phyloP scores from a whole-genome alignment of 2,329 filamentous ascomycete genomes.

The Neofusicoccum cordaticola region DNA sequence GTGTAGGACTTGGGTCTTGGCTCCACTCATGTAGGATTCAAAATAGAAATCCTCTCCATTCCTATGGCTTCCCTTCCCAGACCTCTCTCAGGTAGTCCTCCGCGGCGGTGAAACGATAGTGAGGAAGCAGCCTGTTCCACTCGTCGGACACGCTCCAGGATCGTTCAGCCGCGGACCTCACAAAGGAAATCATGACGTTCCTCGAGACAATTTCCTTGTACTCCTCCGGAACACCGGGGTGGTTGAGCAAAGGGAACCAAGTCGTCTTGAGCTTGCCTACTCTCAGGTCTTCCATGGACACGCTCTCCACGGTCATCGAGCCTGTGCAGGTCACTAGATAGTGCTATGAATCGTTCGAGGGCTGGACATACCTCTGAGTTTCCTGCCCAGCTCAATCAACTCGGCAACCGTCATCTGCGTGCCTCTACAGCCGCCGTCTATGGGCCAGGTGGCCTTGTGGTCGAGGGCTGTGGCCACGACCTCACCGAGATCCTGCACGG shows the following conservation, averaged over 20 bases:
- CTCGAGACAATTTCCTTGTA: slow-evolving; percentile 34
- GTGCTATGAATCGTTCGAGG: too few species aligned
- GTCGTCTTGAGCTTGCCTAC: slow-evolving; percentile 39
- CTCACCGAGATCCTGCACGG: slow-evolving; percentile 26
- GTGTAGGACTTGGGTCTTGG: too few species aligned
- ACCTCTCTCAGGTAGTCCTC: slow-evolving; percentile 44
- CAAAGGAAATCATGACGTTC: slow-evolving; percentile 41
- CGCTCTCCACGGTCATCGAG: slow-evolving; percentile 41
- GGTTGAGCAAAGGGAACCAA: slow-evolving; percentile 40
- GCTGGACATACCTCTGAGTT: slow-evolving; percentile 23
- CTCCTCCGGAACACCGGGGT: slow-evolving; percentile 37
- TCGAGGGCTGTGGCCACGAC: slow-evolving; percentile 29
- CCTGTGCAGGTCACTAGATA: slow-evolving; percentile 15
- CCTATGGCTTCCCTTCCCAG: slow-evolving; percentile 40
- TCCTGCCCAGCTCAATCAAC: slow-evolving; percentile 29
- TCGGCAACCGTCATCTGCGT: slow-evolving; percentile 27
- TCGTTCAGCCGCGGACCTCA: slow-evolving; percentile 42
- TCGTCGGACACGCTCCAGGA: slow-evolving; percentile 46
- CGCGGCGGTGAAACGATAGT: slow-evolving; percentile 42
- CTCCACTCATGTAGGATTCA: too few species aligned
- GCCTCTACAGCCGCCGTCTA: slow-evolving; percentile 28
- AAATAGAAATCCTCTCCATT: neutral
- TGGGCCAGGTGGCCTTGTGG: slow-evolving; percentile 28
- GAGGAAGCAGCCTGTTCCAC: slow-evolving; percentile 46
- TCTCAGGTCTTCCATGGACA: slow-evolving; percentile 49